Base-by-base conservation (phyloP, 345 rosid genomes). In the Hibiscus tridactylites region DNA sequence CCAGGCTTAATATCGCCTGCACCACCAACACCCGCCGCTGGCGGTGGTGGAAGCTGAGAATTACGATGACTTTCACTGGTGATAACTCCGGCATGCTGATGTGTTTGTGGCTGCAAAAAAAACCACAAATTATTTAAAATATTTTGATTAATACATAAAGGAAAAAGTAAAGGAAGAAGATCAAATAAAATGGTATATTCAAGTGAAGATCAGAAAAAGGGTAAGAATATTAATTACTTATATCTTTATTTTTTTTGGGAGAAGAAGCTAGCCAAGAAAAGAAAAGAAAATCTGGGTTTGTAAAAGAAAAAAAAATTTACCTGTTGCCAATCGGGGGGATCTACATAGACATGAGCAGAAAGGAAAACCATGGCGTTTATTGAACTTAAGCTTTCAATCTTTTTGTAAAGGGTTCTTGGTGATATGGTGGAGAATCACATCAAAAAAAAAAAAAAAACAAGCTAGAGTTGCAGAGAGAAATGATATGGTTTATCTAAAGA, bases 241-340 rank as follows among this genome's bases (percentile, higher is more conserved):
- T 71, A 72, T 69, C 63, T 65, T 58, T 49, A 37, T 79, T 79
- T n/a, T n/a, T 77, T 68, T 68, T 53, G 63, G 63, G 63, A 37
- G 76, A 75, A 53, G 75, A 79, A 73, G 73, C 68, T 65, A 60
- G 44, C 68, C 5, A 35, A 68, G 53, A 69, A 44, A 50, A 67
- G 26, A 67, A 49, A 42, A 54, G 28, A 71, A 66, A 70, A 65
- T 15, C 53, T 15, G n/a, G 65, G 21, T 61, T 61, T 54, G 63
- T 37, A 49, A 61, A 68, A 28, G 24, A 56, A 60, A 39, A 7
- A 9, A 70, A 50, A 42, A 73, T 21, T 9, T 69, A 85, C 91
- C 88, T 84, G 86, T 13, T 76, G 89, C 93, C 93, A 87, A 79
- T 77, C 81, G 74, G 87, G 85, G 62, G 85, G 86, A 86, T 86